These are phyloP conservation scores for Trametes maxima DNA, from an alignment of 768 basidiomycete genomes.

Conservation along the genomic window DNA sequence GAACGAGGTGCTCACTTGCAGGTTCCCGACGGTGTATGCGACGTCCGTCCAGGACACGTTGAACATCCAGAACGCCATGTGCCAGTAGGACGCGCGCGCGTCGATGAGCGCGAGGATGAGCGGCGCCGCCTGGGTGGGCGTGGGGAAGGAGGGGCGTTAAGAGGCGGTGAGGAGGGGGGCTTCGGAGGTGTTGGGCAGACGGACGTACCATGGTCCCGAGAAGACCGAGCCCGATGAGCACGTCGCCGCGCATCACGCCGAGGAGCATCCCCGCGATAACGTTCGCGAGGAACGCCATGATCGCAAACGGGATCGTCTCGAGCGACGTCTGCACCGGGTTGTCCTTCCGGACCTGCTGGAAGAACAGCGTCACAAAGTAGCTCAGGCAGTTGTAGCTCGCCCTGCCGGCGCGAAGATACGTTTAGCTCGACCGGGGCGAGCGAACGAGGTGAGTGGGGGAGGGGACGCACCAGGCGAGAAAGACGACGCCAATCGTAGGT, in stretches of 20 bases:
- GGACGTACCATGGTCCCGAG: conserved; percentile 32
- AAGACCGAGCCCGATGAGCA: conserved; percentile 35
- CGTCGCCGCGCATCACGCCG: conserved; percentile 33
- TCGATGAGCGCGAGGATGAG: conserved; percentile 38
- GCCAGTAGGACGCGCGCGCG: conserved; percentile 36
- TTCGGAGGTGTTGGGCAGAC: background rate
- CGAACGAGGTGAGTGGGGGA: background rate
- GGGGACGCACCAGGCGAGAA: conserved; percentile 36
- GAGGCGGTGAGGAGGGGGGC: background rate
- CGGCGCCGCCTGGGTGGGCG: conserved; percentile 32
- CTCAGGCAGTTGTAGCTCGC: conserved; percentile 35
- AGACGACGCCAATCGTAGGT: conserved; percentile 33
- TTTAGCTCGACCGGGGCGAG: background rate
- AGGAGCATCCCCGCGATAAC: conserved; percentile 26
- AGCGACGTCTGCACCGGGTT: conserved; percentile 37
- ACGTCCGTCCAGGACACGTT: conserved; percentile 34
- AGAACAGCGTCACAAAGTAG: conserved; percentile 38
- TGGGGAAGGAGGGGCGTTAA: background rate
- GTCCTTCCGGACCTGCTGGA: conserved; percentile 36
- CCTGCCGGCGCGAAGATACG: background rate
- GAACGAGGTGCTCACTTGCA: conserved; percentile 35
- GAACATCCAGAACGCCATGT: conserved; percentile 36
- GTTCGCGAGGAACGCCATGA: conserved; percentile 31
- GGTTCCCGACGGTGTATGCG: conserved; percentile 37
- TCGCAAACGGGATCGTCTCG: conserved; percentile 37